Percentiles rank a stretch among this genome's conserved stretches.
phyloP scores from a whole-genome alignment of 2,329 filamentous ascomycete species.

The Shiraia bambusicola region DNA sequence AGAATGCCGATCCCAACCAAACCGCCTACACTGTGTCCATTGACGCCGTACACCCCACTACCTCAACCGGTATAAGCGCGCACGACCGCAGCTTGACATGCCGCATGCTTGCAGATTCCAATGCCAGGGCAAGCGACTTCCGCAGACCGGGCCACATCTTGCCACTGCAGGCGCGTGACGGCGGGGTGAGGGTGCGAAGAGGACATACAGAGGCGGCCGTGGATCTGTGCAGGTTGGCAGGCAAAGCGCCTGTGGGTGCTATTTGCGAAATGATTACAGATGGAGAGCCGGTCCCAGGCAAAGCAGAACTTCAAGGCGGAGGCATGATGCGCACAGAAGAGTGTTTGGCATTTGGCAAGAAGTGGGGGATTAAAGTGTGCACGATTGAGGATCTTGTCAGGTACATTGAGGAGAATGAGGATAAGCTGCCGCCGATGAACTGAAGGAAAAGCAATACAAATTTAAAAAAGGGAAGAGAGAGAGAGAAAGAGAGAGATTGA shows the following conservation, averaged over 20 bases:
- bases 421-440: conserved; percentile 36
- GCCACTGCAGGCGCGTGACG: conserved; percentile 74
- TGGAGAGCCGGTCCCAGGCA: conserved; percentile 69
- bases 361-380: conserved; percentile 88
- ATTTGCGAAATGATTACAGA: conserved; percentile 93
- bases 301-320: conserved; percentile 64
- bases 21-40: conserved; percentile 93
- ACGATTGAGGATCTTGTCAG: conserved; percentile 88
- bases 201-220: conserved; percentile 94
- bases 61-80: conserved; percentile 85
- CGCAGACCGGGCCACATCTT: conserved; percentile 87
- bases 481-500: too few species aligned
- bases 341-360: conserved; percentile 82
- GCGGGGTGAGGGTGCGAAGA: conserved; percentile 75
- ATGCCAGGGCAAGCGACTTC: conserved; percentile 59
- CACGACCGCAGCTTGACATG: conserved; percentile 84
- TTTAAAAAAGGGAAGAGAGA: too few species aligned
- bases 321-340: conserved; percentile 91
- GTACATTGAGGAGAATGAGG: conserved; percentile 76
- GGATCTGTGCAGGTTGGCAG: conserved; percentile 84
- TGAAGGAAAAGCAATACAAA: too few species aligned
- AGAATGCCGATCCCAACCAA: conserved; percentile 76
- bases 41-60: conserved; percentile 68
- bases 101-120: conserved; percentile 70
- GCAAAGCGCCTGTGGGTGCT: conserved; percentile 70